phyloP scores from a whole-genome alignment of 768 basidiomycete species.

The Russula vinacea region DNA sequence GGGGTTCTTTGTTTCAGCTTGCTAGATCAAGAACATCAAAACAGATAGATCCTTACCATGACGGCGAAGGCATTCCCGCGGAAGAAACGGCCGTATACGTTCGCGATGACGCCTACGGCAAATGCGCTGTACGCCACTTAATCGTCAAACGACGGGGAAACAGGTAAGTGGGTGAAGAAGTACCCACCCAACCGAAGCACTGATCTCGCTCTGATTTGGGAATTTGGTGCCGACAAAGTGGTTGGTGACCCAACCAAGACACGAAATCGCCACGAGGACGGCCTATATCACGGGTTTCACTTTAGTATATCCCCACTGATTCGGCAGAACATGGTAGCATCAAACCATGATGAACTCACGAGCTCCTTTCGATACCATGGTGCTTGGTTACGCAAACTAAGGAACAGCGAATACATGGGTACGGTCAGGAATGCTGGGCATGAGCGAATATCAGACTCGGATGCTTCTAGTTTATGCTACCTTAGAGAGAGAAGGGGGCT shows the following conservation, averaged over 20 bases:
- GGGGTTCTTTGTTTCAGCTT: neutral
- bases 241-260: constrained; percentile 75
- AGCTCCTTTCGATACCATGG: constrained; percentile 56
- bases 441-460: neutral
- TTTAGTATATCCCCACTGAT: neutral
- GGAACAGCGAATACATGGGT: constrained; percentile 62
- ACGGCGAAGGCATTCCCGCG: constrained; percentile 75
- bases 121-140: constrained; percentile 50
- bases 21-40: neutral
- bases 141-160: constrained; percentile 10
- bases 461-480: neutral
- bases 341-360: constrained; percentile 38
- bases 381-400: constrained; percentile 64
- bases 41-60: constrained; percentile 49
- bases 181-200: constrained; percentile 65
- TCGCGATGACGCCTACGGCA: constrained; percentile 75
- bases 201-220: constrained; percentile 68
- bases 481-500: neutral
- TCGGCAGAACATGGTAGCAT: neutral
- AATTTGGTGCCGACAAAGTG: constrained; percentile 64
- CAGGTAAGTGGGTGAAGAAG: neutral
- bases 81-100: constrained; percentile 72
- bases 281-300: constrained; percentile 32
- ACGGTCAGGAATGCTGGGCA: constrained; percentile 62
- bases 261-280: constrained; percentile 58